Evolutionary conservation across 805 yeast genomes (phyloP).

Genomic region (Cyberlindnera lachancei): DNA sequence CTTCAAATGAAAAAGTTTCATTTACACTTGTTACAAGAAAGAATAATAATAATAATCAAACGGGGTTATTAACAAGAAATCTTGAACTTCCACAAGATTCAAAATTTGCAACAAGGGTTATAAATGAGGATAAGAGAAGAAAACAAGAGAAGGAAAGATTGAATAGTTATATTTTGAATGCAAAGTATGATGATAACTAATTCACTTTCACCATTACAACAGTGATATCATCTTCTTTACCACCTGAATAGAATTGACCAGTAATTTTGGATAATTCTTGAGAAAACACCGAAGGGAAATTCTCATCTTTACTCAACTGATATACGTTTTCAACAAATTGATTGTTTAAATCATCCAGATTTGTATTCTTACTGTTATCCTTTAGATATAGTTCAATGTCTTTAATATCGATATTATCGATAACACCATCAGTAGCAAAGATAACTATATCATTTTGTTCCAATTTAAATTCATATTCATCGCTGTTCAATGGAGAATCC

Average conservation of each 20-base stretch:
- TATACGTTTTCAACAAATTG: conserved; percentile 61
- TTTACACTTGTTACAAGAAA: conserved; percentile 52
- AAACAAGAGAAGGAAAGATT: conserved; percentile 49
- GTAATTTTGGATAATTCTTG: conserved; percentile 62
- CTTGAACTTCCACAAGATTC: conserved; percentile 46
- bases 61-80: conserved; percentile 35
- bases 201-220: conserved; percentile 53
- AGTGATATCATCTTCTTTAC: conserved; percentile 94
- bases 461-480: conserved; percentile 56
- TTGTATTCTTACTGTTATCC: conserved; percentile 35
- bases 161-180: conserved; percentile 42
- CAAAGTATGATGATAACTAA: conserved; percentile 23
- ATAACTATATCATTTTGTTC: conserved; percentile 67
- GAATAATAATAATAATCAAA: too few species aligned
- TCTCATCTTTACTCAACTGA: conserved; percentile 60
- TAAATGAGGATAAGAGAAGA: conserved; percentile 42
- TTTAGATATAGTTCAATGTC: conserved; percentile 66
- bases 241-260: conserved; percentile 72
- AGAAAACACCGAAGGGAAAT: conserved; percentile 79
- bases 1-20: conserved; percentile 21
- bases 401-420: conserved; percentile 70
- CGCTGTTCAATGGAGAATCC: conserved; percentile 66
- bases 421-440: conserved; percentile 90
- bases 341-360: conserved; percentile 41
- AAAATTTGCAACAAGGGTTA: conserved; percentile 44